Evolutionary conservation across 768 basidiomycete species (phyloP).

Genomic region (Lyophyllum decastes): DNA sequence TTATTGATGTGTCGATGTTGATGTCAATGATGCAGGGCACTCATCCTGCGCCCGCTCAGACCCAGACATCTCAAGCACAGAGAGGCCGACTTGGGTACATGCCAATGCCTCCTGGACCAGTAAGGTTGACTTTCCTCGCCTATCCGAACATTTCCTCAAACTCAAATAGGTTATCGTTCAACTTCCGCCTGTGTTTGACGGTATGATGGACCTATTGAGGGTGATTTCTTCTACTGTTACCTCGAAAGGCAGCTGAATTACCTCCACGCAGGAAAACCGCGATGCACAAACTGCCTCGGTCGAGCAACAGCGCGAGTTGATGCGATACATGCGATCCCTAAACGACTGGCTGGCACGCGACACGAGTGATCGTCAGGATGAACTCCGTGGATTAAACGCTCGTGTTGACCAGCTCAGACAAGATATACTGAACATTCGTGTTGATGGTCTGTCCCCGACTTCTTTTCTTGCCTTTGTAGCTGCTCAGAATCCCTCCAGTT

Average conservation of each 20-base stretch:
- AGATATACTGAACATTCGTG: slow-evolving; percentile 38
- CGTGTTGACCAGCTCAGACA: slow-evolving; percentile 54
- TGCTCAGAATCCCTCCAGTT: background rate
- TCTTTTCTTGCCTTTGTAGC: background rate
- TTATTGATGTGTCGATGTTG: background rate
- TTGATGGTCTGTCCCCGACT: slow-evolving; percentile 30
- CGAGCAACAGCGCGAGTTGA: slow-evolving; percentile 77
- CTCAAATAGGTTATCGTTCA: slow-evolving; percentile 56
- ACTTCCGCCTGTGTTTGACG: slow-evolving; percentile 63
- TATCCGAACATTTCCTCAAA: background rate
- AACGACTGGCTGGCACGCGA: slow-evolving; percentile 83
- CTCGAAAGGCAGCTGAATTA: slow-evolving; percentile 1
- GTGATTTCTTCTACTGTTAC: slow-evolving; percentile 33
- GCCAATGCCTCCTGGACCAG: slow-evolving; percentile 55
- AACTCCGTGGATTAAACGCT: slow-evolving; percentile 65
- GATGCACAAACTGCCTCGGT: slow-evolving; percentile 72
- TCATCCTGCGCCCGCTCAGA: slow-evolving; percentile 24
- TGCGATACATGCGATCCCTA: slow-evolving; percentile 74
- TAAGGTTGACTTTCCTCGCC: slow-evolving; percentile 31
- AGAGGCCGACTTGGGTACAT: slow-evolving; percentile 31
- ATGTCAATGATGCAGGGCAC: slow-evolving; percentile 10
- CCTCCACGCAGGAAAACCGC: slow-evolving; percentile 64
- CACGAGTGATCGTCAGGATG: slow-evolving; percentile 75
- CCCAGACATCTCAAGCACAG: slow-evolving; percentile 15
- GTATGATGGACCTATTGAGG: slow-evolving; percentile 67